Evolutionary conservation across 129 eudicot genomes (phyloP), one percentile per base, ranked within the genome.

Genomic region (Pittosporum tobira): DNA sequence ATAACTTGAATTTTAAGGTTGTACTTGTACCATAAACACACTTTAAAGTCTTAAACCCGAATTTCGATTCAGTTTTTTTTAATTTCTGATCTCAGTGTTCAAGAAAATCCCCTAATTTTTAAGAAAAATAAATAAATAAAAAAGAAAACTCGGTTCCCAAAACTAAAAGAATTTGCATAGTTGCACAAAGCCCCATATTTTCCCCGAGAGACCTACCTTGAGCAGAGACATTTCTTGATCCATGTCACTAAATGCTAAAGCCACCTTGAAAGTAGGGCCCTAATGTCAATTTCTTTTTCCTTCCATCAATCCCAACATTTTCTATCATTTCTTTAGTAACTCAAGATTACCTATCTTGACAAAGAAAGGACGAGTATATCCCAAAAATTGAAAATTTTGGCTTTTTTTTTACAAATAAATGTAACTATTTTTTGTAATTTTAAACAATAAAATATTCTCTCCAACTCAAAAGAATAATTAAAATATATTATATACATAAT

Each of bases 321-420:
- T 47, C 19, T 4, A 51, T 8, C 4, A n/a, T n/a, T n/a, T n/a
- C n/a, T n/a, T n/a, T n/a, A n/a, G n/a, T n/a, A n/a, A n/a, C n/a
- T n/a, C n/a, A n/a, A n/a, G n/a, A n/a, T n/a, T n/a, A n/a, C n/a
- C 19, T 4, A 51, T 8, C 4, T 37, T 5, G 28, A 42, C 16
- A 27, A 51, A 44, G 46, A 72, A 63, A 69, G 23, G 5, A 69
- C n/a, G n/a, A n/a, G n/a, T n/a, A n/a, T n/a, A n/a, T n/a, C n/a
- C n/a, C n/a, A n/a, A n/a, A n/a, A n/a, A n/a, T n/a, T n/a, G n/a
- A n/a, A n/a, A n/a, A n/a, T n/a, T n/a, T n/a, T n/a, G n/a, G n/a
- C n/a, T n/a, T n/a, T n/a, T n/a, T n/a, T n/a, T n/a, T n/a, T n/a
- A n/a, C n/a, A n/a, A n/a, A n/a, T n/a, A n/a, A n/a, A n/a, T n/a